These are phyloP conservation scores for Sporothrix brunneoviolacea DNA, from an alignment of 2,329 filamentous ascomycete species.

Conservation along the genomic window DNA sequence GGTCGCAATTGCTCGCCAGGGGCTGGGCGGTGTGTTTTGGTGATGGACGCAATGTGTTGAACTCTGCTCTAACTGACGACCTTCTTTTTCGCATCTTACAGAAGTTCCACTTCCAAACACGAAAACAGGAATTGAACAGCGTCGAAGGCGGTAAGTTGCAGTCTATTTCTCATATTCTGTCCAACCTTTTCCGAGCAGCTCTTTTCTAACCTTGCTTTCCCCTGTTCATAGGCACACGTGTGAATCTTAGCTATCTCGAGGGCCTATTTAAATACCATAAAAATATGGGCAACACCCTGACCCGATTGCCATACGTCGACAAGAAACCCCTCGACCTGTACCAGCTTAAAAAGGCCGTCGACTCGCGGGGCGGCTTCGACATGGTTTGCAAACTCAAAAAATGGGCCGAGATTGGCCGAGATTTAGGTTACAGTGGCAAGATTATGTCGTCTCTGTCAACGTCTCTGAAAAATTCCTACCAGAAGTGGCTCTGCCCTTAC, in stretches of 20 bases:
- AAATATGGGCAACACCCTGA: constrained; percentile 88
- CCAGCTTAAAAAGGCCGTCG: constrained; percentile 93
- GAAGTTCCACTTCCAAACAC: constrained; percentile 94
- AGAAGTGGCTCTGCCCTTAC: constrained; percentile 93
- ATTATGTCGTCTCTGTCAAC: constrained; percentile 99
- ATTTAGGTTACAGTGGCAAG: constrained; percentile 95
- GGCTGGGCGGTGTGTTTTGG: no score
- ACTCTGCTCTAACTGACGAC: no score
- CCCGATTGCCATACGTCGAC: constrained; percentile 91
- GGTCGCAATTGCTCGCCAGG: neutral
- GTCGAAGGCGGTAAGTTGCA: constrained; percentile 82
- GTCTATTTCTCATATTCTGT: neutral
- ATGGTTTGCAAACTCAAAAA: constrained; percentile 97
- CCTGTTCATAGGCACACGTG: constrained; percentile 66
- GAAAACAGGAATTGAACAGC: constrained; percentile 94
- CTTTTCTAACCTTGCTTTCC: constrained; percentile 16
- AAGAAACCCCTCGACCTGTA: constrained; percentile 95
- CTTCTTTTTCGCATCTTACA: constrained; percentile 30
- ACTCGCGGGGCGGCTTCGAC: constrained; percentile 89
- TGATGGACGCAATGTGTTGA: no score
- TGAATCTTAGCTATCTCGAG: constrained; percentile 93
- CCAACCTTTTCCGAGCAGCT: no score
- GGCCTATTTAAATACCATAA: constrained; percentile 95
- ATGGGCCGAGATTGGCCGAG: constrained; percentile 96
- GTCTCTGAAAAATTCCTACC: constrained; percentile 95